Base-by-base conservation (phyloP, 2,329 filamentous ascomycete species). In the Diaporthe sp. region DNA sequence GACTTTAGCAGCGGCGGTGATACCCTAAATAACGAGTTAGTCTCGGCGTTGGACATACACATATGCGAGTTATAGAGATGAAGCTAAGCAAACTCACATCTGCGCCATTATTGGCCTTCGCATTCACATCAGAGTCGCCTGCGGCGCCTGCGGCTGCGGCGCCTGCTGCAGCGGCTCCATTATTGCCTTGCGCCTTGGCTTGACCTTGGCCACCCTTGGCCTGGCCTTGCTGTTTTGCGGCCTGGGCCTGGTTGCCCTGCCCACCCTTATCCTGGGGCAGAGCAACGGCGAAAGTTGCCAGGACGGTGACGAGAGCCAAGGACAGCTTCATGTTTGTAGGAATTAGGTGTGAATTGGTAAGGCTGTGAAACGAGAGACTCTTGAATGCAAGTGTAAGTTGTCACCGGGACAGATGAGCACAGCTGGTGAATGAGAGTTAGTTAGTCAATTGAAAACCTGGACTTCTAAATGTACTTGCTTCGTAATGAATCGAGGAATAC, bases 271-370 rank as follows among this genome's bases (percentile, higher is more conserved):
- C 45, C 15, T 50, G 52, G 28, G 50, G 60, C 9, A 57, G 38
- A 19, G 71, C 61, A 15, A 73, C 33, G n/a, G 71, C 25, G 47
- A 73, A 57, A n/a, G 71, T 73, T 42, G 71, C 71, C 15, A 73
- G 52, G 28, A 73, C 33, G n/a, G 71, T 66, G 5, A 73, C 50
- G 61, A 73, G 35, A 45, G 71, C 42, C 25, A 73, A 17, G 25
- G 61, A 55, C 22, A 64, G 55, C 71, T 73, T 73, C 71, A 73
- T 73, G 2, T 66, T 67, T 25, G 64, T 2, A 15, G 9, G 7
- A 54, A 8, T 35, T 68, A 40, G 8, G 30, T 17, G 30, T 17
- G 22, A n/a, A 19, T 9, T 10, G 22, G 30, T 40, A 5, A 3
- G 28, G 33, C 10, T 28, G 64, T 25, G 10, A 42, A 73, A 45